Conservation (phyloP, 306 rosid species). For the Dalbergia oliveri region DNA sequence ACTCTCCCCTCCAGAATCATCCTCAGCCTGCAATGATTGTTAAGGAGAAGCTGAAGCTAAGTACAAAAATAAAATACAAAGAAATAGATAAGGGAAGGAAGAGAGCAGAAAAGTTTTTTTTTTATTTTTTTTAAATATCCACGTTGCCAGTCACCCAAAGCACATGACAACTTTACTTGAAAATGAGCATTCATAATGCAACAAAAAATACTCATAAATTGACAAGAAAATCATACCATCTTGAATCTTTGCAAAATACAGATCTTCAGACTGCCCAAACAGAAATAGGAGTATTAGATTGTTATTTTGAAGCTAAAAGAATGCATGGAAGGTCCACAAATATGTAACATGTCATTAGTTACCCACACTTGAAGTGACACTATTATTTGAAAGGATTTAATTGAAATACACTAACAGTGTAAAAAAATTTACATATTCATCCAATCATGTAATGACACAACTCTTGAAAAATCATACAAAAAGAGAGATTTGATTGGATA, state of each 20-base stretch:
- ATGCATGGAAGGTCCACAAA: neutral
- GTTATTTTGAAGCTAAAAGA: neutral
- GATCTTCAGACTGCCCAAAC: constrained; percentile 44
- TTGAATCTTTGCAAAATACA: constrained; percentile 38
- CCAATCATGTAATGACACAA: too few species aligned
- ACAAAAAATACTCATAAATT: constrained; percentile 22
- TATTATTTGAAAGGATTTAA: too few species aligned
- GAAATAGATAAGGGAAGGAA: constrained; percentile 4
- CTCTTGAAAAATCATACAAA: too few species aligned
- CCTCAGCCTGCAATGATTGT: constrained; percentile 65
- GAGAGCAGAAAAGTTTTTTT: neutral
- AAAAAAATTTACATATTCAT: too few species aligned
- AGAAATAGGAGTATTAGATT: constrained; percentile 22
- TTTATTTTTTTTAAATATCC: neutral
- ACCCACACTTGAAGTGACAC: neutral
- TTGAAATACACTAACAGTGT: too few species aligned
- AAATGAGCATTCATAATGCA: constrained; percentile 40
- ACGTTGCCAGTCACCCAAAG: constrained; percentile 11
- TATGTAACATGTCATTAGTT: neutral
- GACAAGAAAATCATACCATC: constrained; percentile 52
- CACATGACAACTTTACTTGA: constrained; percentile 1
- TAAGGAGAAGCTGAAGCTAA: constrained; percentile 22
- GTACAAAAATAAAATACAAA: constrained; percentile 14
- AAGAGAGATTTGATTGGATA: too few species aligned
- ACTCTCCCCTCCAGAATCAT: constrained; percentile 63